Evolutionary conservation across 371 early-diverging fungal genomes (phyloP).

Genomic region (Mucor circinelloides): DNA sequence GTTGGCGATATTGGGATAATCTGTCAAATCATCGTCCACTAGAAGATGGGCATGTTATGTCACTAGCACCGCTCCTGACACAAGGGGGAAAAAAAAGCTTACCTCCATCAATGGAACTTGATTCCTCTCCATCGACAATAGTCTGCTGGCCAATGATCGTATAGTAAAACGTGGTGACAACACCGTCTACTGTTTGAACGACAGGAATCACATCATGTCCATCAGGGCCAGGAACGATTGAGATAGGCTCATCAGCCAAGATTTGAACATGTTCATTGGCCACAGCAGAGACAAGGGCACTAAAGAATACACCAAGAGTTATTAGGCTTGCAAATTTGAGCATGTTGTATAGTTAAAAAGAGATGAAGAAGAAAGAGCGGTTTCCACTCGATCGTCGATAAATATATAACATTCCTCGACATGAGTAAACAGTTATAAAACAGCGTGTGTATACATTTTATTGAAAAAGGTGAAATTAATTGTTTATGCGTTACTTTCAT

Average conservation of each 20-base stretch:
- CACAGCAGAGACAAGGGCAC: background rate
- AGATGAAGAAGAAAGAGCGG: background rate
- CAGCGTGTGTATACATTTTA: background rate
- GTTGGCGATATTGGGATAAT: background rate
- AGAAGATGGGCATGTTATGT: background rate
- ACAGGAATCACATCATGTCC: background rate
- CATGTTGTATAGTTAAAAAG: background rate
- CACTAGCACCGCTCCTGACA: background rate
- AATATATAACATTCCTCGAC: background rate
- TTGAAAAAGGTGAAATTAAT: constrained; percentile 1
- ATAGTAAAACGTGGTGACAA: background rate
- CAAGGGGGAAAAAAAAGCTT: background rate
- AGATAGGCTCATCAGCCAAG: background rate
- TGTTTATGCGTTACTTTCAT: constrained; percentile 11
- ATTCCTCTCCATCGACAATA: background rate
- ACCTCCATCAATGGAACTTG: background rate
- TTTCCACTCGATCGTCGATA: background rate
- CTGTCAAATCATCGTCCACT: background rate
- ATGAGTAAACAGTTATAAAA: background rate
- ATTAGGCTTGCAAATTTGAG: background rate
- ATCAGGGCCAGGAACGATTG: background rate
- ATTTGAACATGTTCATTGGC: background rate
- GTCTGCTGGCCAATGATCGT: background rate
- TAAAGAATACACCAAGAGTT: background rate
- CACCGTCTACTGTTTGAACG: background rate